These are phyloP conservation scores for Umbilicus rupestris DNA, from an alignment of 164 flowering plant species.

Conservation along the genomic window DNA sequence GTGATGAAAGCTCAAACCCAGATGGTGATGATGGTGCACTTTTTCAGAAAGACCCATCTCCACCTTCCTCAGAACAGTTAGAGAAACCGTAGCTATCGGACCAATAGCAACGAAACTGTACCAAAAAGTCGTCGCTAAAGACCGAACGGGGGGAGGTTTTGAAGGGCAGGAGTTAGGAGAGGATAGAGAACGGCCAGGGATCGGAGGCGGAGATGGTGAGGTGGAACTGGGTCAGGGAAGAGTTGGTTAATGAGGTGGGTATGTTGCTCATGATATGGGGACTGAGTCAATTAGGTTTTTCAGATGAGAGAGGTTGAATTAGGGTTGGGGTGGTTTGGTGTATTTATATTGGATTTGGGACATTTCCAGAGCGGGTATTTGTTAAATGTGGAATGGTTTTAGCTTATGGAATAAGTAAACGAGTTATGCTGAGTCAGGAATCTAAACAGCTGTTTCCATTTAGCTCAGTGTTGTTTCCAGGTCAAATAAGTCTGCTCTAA, in stretches of 20 bases:
- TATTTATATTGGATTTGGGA: background rate
- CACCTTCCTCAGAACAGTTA: background rate
- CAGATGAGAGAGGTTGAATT: background rate
- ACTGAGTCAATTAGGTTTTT: background rate
- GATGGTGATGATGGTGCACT: conserved; percentile 14
- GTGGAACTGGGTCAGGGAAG: conserved; percentile 43
- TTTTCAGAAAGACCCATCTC: background rate
- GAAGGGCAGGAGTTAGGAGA: conserved; percentile 13
- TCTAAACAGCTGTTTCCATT: background rate
- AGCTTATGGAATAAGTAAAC: conserved; percentile 1
- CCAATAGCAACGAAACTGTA: conserved; percentile 11
- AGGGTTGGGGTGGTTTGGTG: too few species aligned
- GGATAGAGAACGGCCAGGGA: conserved; percentile 63
- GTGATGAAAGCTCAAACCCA: conserved; percentile 20
- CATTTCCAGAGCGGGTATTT: background rate
- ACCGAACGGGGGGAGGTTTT: background rate
- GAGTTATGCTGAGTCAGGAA: background rate
- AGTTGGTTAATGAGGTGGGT: conserved; percentile 44
- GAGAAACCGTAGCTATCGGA: background rate
- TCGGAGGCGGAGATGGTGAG: conserved; percentile 59
- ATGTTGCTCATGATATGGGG: conserved; percentile 50
- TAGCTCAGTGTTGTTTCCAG: background rate
- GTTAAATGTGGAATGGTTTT: background rate
- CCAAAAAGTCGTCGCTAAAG: background rate
- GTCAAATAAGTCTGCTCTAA: background rate